Percentiles rank a stretch among this genome's conserved stretches.
phyloP scores from a whole-genome alignment of 306 rosid species.

The Lupinus albus region DNA sequence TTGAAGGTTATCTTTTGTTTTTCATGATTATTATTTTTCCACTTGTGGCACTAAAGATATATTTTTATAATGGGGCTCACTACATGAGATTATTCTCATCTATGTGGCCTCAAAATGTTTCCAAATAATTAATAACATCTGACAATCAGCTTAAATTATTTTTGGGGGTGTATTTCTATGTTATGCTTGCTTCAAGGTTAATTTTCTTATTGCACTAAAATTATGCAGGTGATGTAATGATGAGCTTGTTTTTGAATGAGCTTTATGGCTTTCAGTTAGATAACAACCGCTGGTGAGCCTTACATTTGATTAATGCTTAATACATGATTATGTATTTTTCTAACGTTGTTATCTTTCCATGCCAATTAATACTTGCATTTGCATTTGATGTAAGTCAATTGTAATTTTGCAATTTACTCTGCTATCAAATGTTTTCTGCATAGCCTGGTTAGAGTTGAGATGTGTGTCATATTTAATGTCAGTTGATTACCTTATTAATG shows the following conservation, averaged over 20 bases:
- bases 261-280: slow-evolving; percentile 94
- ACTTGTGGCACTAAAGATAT: background rate
- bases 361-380: slow-evolving; percentile 30
- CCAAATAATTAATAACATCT: slow-evolving; percentile 20
- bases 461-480: slow-evolving; percentile 23
- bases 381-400: slow-evolving; percentile 3
- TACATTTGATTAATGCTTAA: slow-evolving; percentile 7
- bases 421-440: slow-evolving; percentile 10
- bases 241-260: slow-evolving; percentile 95
- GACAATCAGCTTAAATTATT: slow-evolving; percentile 26
- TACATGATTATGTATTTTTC: slow-evolving; percentile 11
- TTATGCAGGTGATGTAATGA: slow-evolving; percentile 81
- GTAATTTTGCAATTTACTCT: slow-evolving; percentile 19
- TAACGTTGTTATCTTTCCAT: slow-evolving; percentile 1
- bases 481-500: slow-evolving; percentile 31
- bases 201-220: slow-evolving; percentile 35
- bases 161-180: slow-evolving; percentile 7
- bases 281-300: slow-evolving; percentile 77
- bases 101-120: slow-evolving; percentile 18
- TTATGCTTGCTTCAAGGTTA: slow-evolving; percentile 32
- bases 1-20: slow-evolving; percentile 63
- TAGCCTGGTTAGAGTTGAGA: slow-evolving; percentile 29
- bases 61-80: background rate
- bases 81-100: slow-evolving; percentile 6
- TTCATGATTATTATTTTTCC: slow-evolving; percentile 23